Conservation (phyloP, 1,139 yeast genomes). For the Candida labiduridarum region DNA sequence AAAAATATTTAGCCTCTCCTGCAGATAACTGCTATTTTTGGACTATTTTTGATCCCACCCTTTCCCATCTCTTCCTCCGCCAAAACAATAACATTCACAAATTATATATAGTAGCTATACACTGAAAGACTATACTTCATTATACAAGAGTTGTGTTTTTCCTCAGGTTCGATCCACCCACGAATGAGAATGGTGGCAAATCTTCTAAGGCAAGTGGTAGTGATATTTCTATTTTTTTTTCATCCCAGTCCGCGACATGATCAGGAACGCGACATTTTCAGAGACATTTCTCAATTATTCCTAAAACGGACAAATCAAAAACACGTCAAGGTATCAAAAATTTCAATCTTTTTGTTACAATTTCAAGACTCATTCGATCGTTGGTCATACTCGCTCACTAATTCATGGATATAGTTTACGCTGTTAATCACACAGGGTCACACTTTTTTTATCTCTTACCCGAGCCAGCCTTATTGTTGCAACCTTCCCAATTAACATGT, state of each 20-base stretch:
- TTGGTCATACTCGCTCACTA: not conserved
- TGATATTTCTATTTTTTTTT: not conserved
- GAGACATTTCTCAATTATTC: slow-evolving; percentile 1
- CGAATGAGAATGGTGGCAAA: too few species aligned
- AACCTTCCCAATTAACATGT: not conserved
- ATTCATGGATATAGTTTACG: not conserved
- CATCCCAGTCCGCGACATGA: not conserved
- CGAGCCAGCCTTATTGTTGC: not conserved
- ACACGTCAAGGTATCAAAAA: not conserved
- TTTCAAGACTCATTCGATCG: not conserved
- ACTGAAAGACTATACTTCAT: too few species aligned
- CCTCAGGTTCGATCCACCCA: too few species aligned
- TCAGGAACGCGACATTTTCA: slow-evolving; percentile 3
- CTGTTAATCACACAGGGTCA: not conserved
- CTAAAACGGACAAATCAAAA: slow-evolving; percentile 5
- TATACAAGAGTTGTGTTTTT: too few species aligned
- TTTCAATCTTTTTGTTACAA: slow-evolving; percentile 1
- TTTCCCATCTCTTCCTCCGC: not conserved
- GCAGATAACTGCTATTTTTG: slow-evolving; percentile 5
- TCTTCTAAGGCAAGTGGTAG: too few species aligned
- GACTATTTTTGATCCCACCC: slow-evolving; percentile 1
- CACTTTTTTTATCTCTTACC: not conserved
- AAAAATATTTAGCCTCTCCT: not conserved
- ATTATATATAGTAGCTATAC: too few species aligned
- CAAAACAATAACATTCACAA: not conserved